A percentile compares a stretch with the other conserved stretches of the same genome.
Evolutionary conservation across 306 rosid species (phyloP).

Genomic region (Begonia fuchsioides): DNA sequence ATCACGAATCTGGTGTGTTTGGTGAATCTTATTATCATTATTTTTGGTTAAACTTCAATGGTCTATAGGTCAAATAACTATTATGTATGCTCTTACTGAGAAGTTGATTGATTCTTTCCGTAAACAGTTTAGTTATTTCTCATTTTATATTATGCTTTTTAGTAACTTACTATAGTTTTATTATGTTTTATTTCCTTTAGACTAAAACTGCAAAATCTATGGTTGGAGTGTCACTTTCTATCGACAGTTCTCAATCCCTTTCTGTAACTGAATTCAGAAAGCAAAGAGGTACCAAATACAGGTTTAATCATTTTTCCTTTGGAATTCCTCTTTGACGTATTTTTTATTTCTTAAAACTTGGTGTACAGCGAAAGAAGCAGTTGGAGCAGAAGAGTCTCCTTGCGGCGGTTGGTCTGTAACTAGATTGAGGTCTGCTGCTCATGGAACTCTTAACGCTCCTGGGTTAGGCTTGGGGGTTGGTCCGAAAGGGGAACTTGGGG

Average conservation of each 20-base stretch:
- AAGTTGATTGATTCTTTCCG: too few relatives aligned
- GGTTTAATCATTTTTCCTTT: neutral
- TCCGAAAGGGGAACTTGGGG: slow-evolving; percentile 98
- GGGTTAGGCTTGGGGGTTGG: slow-evolving; percentile 92
- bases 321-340: slow-evolving; percentile 2
- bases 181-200: slow-evolving; percentile 28
- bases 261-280: slow-evolving; percentile 60
- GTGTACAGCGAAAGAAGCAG: slow-evolving; percentile 72
- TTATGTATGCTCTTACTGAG: too few relatives aligned
- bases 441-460: slow-evolving; percentile 82
- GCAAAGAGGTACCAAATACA: slow-evolving; percentile 50
- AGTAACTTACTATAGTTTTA: slow-evolving; percentile 2
- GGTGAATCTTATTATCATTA: slow-evolving; percentile 1
- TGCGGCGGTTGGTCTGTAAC: slow-evolving; percentile 96
- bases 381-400: slow-evolving; percentile 98
- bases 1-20: slow-evolving; percentile 72
- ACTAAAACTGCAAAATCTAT: slow-evolving; percentile 88
- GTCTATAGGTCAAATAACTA: too few relatives aligned
- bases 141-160: too few relatives aligned
- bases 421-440: slow-evolving; percentile 91
- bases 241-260: slow-evolving; percentile 72
- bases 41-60: too few relatives aligned
- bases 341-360: slow-evolving; percentile 11
- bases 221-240: slow-evolving; percentile 66
- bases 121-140: too few relatives aligned